A percentile compares a stretch with the other conserved stretches of the same genome.
These are phyloP conservation scores for Suillus americanus DNA, from an alignment of 768 basidiomycete genomes.

Conservation along the genomic window DNA sequence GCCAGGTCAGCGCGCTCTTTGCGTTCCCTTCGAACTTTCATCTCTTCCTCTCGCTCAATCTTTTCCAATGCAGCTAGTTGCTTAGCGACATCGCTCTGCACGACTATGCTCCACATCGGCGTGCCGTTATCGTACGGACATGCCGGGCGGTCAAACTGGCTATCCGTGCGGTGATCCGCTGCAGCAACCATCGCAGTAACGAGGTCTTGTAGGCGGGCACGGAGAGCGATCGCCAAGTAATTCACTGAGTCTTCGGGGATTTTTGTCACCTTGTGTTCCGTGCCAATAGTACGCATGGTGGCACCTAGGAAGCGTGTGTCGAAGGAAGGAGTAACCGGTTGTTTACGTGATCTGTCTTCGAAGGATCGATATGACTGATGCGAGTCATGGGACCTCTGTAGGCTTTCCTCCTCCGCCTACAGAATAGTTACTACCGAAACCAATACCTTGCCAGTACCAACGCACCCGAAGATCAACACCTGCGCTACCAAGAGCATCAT, in stretches of 20 bases:
- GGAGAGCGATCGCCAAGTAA: slow-evolving; percentile 78
- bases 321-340: slow-evolving; percentile 67
- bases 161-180: slow-evolving; percentile 65
- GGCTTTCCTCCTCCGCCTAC: slow-evolving; percentile 83
- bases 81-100: slow-evolving; percentile 79
- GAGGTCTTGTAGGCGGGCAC: slow-evolving; percentile 70
- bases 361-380: slow-evolving; percentile 63
- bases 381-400: slow-evolving; percentile 65
- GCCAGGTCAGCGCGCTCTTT: slow-evolving; percentile 75
- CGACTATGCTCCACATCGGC: slow-evolving; percentile 81
- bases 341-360: slow-evolving; percentile 80
- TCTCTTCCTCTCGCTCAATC: slow-evolving; percentile 83
- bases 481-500: slow-evolving; percentile 83
- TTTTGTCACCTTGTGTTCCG: slow-evolving; percentile 65
- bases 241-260: slow-evolving; percentile 72
- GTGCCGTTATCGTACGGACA: slow-evolving; percentile 63
- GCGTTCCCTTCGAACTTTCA: slow-evolving; percentile 67
- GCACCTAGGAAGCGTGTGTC: slow-evolving; percentile 63
- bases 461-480: slow-evolving; percentile 82
- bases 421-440: not conserved
- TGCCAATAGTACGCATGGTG: slow-evolving; percentile 67
- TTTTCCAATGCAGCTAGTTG: slow-evolving; percentile 75
- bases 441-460: slow-evolving; percentile 3
- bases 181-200: slow-evolving; percentile 68
- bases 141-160: slow-evolving; percentile 66